Conservation (phyloP, 768 basidiomycete species). For the Phlebiopsis gigantea region DNA sequence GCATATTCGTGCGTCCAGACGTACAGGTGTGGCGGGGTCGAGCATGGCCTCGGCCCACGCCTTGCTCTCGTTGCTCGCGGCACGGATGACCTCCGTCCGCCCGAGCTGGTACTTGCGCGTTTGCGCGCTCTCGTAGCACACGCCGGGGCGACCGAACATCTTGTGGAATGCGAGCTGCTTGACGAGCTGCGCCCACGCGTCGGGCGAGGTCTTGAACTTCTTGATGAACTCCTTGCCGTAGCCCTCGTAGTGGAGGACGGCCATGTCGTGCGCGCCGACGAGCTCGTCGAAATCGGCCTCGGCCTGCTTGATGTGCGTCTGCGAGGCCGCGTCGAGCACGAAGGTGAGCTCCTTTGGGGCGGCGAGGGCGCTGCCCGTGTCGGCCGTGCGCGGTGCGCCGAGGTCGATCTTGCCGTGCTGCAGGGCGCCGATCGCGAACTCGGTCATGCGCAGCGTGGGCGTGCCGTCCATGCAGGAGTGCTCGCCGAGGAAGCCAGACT, state of each 20-base stretch:
- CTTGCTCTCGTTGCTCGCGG: slow-evolving; percentile 75
- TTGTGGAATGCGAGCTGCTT: slow-evolving; percentile 96
- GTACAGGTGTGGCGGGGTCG: slow-evolving; percentile 42
- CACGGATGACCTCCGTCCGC: slow-evolving; percentile 92
- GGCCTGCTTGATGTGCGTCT: slow-evolving; percentile 49
- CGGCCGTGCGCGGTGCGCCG: slow-evolving; percentile 40
- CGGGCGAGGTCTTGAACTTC: slow-evolving; percentile 76
- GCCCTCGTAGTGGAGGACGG: slow-evolving; percentile 39
- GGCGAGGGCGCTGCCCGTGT: slow-evolving; percentile 38
- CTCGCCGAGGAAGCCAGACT: slow-evolving; percentile 88
- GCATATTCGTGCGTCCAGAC: slow-evolving; percentile 18
- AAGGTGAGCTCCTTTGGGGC: slow-evolving; percentile 68
- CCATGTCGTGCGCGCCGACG: slow-evolving; percentile 73
- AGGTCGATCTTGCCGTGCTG: slow-evolving; percentile 72
- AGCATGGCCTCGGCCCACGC: slow-evolving; percentile 91
- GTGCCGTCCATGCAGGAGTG: slow-evolving; percentile 93
- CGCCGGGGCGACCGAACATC: slow-evolving; percentile 66
- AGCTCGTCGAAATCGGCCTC: slow-evolving; percentile 69
- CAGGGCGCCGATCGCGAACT: slow-evolving; percentile 80
- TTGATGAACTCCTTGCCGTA: slow-evolving; percentile 91
- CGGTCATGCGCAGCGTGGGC: slow-evolving; percentile 91
- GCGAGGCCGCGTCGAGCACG: slow-evolving; percentile 50
- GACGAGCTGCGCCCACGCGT: slow-evolving; percentile 92
- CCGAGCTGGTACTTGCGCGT: slow-evolving; percentile 89
- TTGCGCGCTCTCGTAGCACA: slow-evolving; percentile 92